phyloP scores from a whole-genome alignment of 2,329 filamentous ascomycete genomes.

The Corynespora cassiicola region DNA sequence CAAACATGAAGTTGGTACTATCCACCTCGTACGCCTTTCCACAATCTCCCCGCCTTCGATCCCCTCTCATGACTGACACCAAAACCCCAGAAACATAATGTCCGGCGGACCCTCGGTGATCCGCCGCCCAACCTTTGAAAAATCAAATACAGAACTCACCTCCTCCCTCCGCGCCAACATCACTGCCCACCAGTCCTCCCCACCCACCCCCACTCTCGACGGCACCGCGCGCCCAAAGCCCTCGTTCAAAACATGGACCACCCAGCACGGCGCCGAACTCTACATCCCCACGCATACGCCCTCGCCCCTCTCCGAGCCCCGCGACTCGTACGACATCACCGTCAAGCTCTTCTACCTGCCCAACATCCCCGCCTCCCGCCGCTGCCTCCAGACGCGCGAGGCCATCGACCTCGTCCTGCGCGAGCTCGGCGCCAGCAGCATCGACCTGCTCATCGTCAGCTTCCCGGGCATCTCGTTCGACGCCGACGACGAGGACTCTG shows the following conservation, averaged over 20 bases:
- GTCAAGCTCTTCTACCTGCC: constrained; percentile 95
- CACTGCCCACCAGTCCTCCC: constrained; percentile 72
- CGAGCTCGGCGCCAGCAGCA: constrained; percentile 75
- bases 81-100: constrained; percentile 85
- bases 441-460: constrained; percentile 90
- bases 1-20: constrained; percentile 79
- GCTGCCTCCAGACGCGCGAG: constrained; percentile 75
- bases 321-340: constrained; percentile 88
- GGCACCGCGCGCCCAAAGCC: constrained; percentile 42
- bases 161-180: constrained; percentile 89
- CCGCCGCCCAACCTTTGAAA: constrained; percentile 75
- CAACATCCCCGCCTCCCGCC: constrained; percentile 67
- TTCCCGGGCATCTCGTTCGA: constrained; percentile 95
- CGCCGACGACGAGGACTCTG: constrained; percentile 82
- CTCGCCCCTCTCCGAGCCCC: constrained; percentile 79
- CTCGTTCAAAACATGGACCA: constrained; percentile 70
- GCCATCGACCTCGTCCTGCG: constrained; percentile 81
- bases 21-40: constrained; percentile 77
- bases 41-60: neutral
- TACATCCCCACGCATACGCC: constrained; percentile 78
- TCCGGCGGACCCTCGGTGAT: constrained; percentile 83
- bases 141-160: constrained; percentile 92
- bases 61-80: constrained; percentile 26
- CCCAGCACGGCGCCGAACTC: constrained; percentile 56
- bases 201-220: constrained; percentile 44